These are phyloP conservation scores for Monilinia laxa DNA, from an alignment of 2,329 filamentous ascomycete genomes.

Conservation along the genomic window DNA sequence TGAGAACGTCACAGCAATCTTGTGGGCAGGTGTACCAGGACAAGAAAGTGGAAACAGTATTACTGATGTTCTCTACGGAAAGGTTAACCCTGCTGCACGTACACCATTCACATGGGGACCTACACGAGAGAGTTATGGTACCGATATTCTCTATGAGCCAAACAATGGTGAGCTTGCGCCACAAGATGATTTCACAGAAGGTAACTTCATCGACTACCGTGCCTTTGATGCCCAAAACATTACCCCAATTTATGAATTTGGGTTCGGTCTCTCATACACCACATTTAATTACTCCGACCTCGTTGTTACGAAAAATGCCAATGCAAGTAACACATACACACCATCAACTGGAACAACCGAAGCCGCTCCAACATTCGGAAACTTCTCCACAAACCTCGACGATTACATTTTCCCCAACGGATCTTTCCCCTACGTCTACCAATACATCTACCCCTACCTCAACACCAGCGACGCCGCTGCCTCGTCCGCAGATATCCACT, in stretches of 20 bases:
- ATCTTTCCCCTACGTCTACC: constrained; percentile 47
- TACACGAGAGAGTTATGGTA: constrained; percentile 50
- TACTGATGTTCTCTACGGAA: constrained; percentile 79
- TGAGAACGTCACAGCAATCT: constrained; percentile 77
- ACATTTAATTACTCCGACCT: constrained; percentile 74
- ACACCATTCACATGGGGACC: constrained; percentile 78
- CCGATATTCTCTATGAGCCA: constrained; percentile 50
- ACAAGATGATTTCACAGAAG: constrained; percentile 73
- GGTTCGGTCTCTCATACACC: constrained; percentile 77
- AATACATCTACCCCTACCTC: constrained; percentile 58
- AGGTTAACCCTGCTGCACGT: constrained; percentile 72
- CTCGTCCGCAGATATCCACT: constrained; percentile 49
- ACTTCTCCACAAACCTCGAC: constrained; percentile 58
- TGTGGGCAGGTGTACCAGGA: constrained; percentile 80
- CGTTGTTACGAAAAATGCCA: constrained; percentile 39
- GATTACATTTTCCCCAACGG: constrained; percentile 69
- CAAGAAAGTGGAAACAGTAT: constrained; percentile 81
- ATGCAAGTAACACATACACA: constrained; percentile 32
- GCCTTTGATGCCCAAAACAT: constrained; percentile 65
- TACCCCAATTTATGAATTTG: constrained; percentile 77
- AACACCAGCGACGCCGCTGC: constrained; percentile 48
- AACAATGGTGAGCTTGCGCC: constrained; percentile 67
- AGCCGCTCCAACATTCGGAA: constrained; percentile 62
- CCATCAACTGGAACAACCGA: constrained; percentile 62
- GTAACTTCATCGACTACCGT: constrained; percentile 79